These are phyloP conservation scores for Phascolomyces articulosus DNA, from an alignment of 371 early-diverging fungal species.

Conservation along the genomic window DNA sequence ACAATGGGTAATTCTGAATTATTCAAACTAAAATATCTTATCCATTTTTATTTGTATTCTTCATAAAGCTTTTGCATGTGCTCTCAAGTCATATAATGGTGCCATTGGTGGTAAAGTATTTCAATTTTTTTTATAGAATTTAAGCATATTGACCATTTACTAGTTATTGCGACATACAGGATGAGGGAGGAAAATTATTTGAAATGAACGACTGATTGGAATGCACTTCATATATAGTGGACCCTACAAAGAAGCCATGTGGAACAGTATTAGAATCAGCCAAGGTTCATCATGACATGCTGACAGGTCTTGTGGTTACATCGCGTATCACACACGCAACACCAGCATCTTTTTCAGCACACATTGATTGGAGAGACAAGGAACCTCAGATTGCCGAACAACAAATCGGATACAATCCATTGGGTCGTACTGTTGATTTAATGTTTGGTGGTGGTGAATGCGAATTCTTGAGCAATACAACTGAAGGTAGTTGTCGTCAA, in stretches of 20 bases:
- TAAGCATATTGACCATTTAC: too few relatives aligned
- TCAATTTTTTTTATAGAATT: not conserved
- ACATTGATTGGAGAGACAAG: constrained; percentile 75
- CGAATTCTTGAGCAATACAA: constrained; percentile 73
- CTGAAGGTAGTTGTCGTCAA: constrained; percentile 66
- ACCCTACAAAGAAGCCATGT: constrained; percentile 70
- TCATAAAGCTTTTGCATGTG: constrained; percentile 78
- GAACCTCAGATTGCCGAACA: constrained; percentile 88
- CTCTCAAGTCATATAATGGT: constrained; percentile 84
- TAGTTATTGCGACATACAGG: too few relatives aligned
- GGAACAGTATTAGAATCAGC: constrained; percentile 96
- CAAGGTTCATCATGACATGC: constrained; percentile 69
- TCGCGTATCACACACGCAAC: constrained; percentile 93
- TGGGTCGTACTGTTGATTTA: constrained; percentile 84
- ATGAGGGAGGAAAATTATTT: too few relatives aligned
- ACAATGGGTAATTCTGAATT: too few relatives aligned
- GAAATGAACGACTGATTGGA: too few relatives aligned
- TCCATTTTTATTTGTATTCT: too few relatives aligned
- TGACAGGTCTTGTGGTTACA: constrained; percentile 92
- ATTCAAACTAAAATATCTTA: too few relatives aligned
- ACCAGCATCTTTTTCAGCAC: constrained; percentile 81
- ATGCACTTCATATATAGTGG: too few relatives aligned
- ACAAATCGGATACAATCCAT: constrained; percentile 82
- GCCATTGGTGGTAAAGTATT: constrained; percentile 73
- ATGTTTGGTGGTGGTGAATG: constrained; percentile 94